Base-by-base conservation (phyloP, 352 stramenopile genomes). In the Globisporangium heterothallicum region DNA sequence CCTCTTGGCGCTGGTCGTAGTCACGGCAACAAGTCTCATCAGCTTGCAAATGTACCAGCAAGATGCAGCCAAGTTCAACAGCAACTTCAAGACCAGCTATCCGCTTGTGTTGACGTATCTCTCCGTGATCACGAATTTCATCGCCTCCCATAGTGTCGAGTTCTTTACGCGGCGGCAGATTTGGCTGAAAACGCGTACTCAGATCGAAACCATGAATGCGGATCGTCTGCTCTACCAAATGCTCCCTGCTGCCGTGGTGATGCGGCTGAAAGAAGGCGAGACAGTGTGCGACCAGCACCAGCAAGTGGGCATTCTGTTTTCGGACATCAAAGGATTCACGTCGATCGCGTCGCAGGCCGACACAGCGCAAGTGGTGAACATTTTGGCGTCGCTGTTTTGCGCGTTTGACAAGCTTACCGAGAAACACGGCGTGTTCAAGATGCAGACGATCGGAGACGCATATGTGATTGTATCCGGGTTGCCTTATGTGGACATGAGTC, bases 391-490 rank as follows among this genome's bases (percentile, higher is more conserved):
- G n/a, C 66, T 98, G 1, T 97, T 97, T 55, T 91, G 80, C 35
- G 78, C 80, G 10, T 97, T 97, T 41, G 88, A 98, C 60, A 89
- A 92, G 16, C 61, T 97, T n/a, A 92, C 84, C 0, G 78, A 93
- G 36, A 94, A 97, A 62, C 84, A 97, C 60, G 80, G 86, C 29
- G 86, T 97, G 27, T 96, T 96, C 51, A 98, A 97, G 64, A 91
- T 97, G 68, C 86, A 98, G 60, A 96, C 84, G 0, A 97, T 97
- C 27, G 88, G 90, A 12, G 91, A 97, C 65, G 86, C 86, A n/a
- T 96, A 96, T 61, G 82, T 97, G 52, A 96, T 92, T 34, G 78
- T 92, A 2, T 92, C 79, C 3, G 86, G 85, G 2, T 56, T 93
- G 14, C 88, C 88, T 5, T 95, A 94, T 38, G 74, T 88, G 7